These are phyloP conservation scores for Globisporangium perplexum DNA, from an alignment of 352 stramenopile species.

Conservation along the genomic window DNA sequence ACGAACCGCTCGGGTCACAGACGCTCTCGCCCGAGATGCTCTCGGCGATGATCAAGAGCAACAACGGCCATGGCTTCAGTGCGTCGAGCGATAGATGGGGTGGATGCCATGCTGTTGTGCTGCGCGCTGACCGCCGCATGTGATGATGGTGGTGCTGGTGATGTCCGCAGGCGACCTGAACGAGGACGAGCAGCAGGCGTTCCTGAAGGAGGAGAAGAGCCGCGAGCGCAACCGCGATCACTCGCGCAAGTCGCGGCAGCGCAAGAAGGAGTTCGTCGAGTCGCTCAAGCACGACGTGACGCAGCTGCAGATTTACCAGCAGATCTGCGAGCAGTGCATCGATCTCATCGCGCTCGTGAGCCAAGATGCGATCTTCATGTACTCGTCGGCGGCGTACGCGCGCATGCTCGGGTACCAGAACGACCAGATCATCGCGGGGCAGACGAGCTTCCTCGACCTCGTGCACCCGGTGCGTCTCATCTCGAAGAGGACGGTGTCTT, in stretches of 20 bases:
- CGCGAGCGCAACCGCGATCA: constrained; percentile 93
- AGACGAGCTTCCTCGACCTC: constrained; percentile 81
- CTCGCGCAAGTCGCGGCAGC: constrained; percentile 91
- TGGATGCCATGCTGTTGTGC: no score
- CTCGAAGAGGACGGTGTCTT: constrained; percentile 1
- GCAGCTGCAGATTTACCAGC: constrained; percentile 81
- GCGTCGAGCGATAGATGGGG: no score
- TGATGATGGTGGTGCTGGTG: no score
- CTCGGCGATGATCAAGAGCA: constrained; percentile 80
- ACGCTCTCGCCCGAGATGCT: constrained; percentile 78
- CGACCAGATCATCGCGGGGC: constrained; percentile 64
- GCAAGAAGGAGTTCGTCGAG: constrained; percentile 95
- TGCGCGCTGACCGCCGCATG: no score
- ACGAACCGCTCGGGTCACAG: constrained; percentile 56
- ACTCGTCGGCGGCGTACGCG: constrained; percentile 58
- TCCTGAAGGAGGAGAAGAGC: constrained; percentile 81
- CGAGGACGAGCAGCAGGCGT: constrained; percentile 71
- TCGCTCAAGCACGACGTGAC: constrained; percentile 87
- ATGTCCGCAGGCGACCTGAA: constrained; percentile 49
- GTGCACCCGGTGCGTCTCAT: constrained; percentile 59
- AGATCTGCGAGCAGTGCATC: constrained; percentile 78
- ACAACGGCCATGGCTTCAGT: constrained; percentile 48
- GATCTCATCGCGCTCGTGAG: constrained; percentile 76
- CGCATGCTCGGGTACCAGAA: constrained; percentile 74
- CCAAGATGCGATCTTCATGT: constrained; percentile 60